A percentile compares a stretch with the other conserved stretches of the same genome.
phyloP scores from a whole-genome alignment of 2,329 filamentous ascomycete genomes.

The Alternaria angustiovoidea region DNA sequence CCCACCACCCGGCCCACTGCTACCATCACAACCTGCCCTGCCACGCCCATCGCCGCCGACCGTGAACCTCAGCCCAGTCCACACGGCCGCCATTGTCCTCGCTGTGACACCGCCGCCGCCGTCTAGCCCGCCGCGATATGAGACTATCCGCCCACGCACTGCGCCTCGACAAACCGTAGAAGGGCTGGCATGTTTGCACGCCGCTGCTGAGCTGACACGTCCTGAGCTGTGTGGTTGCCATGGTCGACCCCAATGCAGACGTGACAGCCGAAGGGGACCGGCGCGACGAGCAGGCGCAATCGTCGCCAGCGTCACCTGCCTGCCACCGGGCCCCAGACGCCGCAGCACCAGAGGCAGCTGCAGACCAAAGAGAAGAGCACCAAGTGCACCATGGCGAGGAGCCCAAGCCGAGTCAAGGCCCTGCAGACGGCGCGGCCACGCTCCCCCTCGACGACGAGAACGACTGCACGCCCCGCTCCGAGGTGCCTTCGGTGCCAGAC shows the following conservation, averaged over 20 bases:
- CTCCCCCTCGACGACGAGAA: constrained; percentile 32
- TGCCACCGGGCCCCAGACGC: constrained; percentile 33
- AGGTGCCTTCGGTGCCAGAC: constrained; percentile 47
- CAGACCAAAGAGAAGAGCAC: background rate
- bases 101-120: background rate
- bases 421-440: background rate
- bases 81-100: constrained; percentile 8
- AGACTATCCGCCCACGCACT: constrained; percentile 28
- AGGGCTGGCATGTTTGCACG: constrained; percentile 45
- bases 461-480: constrained; percentile 53
- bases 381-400: constrained; percentile 7
- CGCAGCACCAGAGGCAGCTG: constrained; percentile 18
- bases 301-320: constrained; percentile 19
- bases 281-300: constrained; percentile 18
- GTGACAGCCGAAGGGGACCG: constrained; percentile 34
- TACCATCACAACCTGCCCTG: background rate
- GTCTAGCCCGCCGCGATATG: constrained; percentile 37
- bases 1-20: constrained; percentile 10
- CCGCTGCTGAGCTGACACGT: constrained; percentile 38
- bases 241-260: constrained; percentile 38
- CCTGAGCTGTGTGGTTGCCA: constrained; percentile 37
- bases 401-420: constrained; percentile 19
- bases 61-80: background rate
- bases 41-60: background rate
- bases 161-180: constrained; percentile 20